Base-by-base conservation (phyloP, 441 rosid species). In the Gossypium davidsonii region DNA sequence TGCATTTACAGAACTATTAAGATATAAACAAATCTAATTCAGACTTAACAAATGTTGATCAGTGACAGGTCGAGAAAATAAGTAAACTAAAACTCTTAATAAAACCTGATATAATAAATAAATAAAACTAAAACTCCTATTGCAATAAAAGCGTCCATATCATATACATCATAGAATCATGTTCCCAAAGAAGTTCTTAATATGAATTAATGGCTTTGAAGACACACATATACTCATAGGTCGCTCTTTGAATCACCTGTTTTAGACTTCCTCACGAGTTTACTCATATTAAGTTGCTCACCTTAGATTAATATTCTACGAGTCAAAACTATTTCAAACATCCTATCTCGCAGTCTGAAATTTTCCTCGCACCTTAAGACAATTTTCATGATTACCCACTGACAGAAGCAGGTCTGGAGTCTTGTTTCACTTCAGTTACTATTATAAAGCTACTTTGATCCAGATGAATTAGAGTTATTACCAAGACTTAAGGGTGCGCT, bases 1-100 rank as follows among this genome's bases (percentile, higher is more conserved):
- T 39, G 72, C 52, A 78, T 70, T 65, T 63, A 34, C 61, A 73
- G 74, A 63, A 61, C 46, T 26, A 65, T 68, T 72, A 59, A 71
- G 66, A 59, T 34, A 44, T 60, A 56, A 74, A 12, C 14, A 34
- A 18, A 37, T 20, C 7, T 26, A 26, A 67, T 48, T 25, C 23
- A 21, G 53, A 46, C 18, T 20, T 37, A 17, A 9, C 2, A 39
- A 17, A 37, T 14, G 67, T 34, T 37, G n/a, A 6, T 44, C 7
- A 34, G 39, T 34, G 1, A 6, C 39, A 6, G 39, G 8, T 34
- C 8, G 39, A 34, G 39, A 34, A 34, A 6, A 34, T 6, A 34
- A 34, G 39, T 6, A 34, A 34, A 34, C 39, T 34, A 34, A 34
- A 34, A 34, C 39, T 34, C 39, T 34, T 34, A 34, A 34, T 34